phyloP scores from a whole-genome alignment of 495 filamentous ascomycete genomes.

The Aspergillus nanangensis region DNA sequence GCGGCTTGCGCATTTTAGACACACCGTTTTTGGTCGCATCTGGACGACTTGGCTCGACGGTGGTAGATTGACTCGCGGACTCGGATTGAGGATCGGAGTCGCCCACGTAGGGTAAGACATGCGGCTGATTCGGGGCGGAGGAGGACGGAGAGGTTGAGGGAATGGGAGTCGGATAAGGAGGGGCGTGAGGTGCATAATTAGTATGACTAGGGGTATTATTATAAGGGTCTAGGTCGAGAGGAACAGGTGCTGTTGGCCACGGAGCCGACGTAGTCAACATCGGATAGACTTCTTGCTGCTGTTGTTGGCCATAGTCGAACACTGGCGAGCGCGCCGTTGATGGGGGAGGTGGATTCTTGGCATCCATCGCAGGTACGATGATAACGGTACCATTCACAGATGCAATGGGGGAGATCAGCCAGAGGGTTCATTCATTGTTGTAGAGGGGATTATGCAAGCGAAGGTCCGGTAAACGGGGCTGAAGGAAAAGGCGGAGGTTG shows the following conservation, averaged over 20 bases:
- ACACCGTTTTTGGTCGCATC: slow-evolving; percentile 21
- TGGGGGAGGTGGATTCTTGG: slow-evolving; percentile 22
- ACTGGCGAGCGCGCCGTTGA: slow-evolving; percentile 13
- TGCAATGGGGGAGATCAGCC: slow-evolving; percentile 16
- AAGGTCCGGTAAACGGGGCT: slow-evolving; percentile 6
- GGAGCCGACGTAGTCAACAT: slow-evolving; percentile 22
- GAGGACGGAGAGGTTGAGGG: neutral
- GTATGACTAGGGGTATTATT: slow-evolving; percentile 2
- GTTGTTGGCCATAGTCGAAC: no score
- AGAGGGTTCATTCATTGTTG: slow-evolving; percentile 15
- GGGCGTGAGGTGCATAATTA: slow-evolving; percentile 2
- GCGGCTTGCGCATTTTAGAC: slow-evolving; percentile 36
- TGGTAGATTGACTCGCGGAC: neutral
- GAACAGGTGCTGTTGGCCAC: no score
- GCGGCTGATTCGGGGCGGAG: neutral
- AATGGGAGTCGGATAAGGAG: slow-evolving; percentile 7
- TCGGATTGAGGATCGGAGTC: neutral
- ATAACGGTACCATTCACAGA: slow-evolving; percentile 15
- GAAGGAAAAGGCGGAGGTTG: slow-evolving; percentile 2
- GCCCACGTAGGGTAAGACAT: neutral
- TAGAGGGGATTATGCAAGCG: no score
- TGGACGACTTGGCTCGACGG: slow-evolving; percentile 8
- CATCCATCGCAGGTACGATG: slow-evolving; percentile 26
- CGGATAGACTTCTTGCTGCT: slow-evolving; percentile 24
- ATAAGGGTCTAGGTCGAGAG: slow-evolving; percentile 12